Conservation (phyloP, 2,329 filamentous ascomycete genomes). For the Tolypocladium inflatum region DNA sequence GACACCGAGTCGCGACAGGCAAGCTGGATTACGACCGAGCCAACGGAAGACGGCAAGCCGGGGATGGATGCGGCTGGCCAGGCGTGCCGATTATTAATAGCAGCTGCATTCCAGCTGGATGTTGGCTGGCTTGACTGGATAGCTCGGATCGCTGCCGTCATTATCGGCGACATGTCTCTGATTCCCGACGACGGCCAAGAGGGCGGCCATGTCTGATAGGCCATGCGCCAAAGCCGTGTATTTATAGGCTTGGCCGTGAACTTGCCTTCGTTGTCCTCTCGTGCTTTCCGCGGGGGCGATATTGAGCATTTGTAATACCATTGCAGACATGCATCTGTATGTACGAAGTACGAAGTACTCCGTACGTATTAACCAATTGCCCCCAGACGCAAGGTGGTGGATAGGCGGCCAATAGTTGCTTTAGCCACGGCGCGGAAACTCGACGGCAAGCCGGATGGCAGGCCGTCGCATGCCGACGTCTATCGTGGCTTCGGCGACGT, state of each 20-base stretch:
- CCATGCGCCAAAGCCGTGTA: not conserved
- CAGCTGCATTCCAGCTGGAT: not conserved
- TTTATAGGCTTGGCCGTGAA: not conserved
- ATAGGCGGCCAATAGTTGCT: not conserved
- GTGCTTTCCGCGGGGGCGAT: not conserved
- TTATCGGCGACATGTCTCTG: not conserved
- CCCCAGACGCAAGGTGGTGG: not conserved
- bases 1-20: not conserved
- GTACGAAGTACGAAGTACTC: no score
- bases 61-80: not conserved
- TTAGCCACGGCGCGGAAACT: not conserved
- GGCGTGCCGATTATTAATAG: not conserved
- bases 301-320: not conserved
- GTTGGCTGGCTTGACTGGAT: not conserved
- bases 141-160: not conserved
- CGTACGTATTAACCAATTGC: not conserved
- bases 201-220: not conserved
- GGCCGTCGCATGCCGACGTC: not conserved
- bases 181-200: not conserved
- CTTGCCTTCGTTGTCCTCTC: not conserved
- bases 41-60: not conserved
- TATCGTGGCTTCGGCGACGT: not conserved
- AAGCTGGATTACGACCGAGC: not conserved
- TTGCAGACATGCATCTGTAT: not conserved
- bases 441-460: not conserved